Base-by-base conservation (phyloP, 306 rosid genomes). In the Rubus parviflorus region DNA sequence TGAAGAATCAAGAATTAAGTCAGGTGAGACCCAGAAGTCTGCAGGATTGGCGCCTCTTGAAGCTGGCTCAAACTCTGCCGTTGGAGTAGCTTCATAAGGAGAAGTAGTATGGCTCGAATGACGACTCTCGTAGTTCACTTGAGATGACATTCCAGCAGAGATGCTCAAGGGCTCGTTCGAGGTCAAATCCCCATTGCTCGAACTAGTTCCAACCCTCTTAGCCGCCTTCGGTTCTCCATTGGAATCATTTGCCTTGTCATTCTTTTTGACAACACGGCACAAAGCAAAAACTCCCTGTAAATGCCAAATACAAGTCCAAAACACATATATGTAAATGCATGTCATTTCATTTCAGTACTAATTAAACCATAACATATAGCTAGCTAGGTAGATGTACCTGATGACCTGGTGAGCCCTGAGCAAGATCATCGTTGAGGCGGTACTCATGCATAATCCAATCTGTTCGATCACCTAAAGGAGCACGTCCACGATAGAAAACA, bases 381-480 rank as follows among this genome's bases (percentile, higher is more conserved):
- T n/a, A n/a, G n/a, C n/a, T n/a, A 75, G 66, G 56, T 40, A 53
- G 68, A 20, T 57, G 68, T 74, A 93, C 98, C 90, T 88, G 88
- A 69, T 88, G 88, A 70, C 75, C 81, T 13, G 91, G 80, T 61
- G 91, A 60, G 52, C 86, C 90, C 79, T 80, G 90, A 73, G 64
- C 69, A 62, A 80, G 82, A 83, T 91, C 94, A 49, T 90, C 92
- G 1, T 73, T 83, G 22, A 91, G 90, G 81, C 98, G 98, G 82
- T 93, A 93, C 82, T 93, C 98, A 15, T 91, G 98, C 98, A 93
- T 93, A 70, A 93, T 78, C 97, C 98, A 93, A 7, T 87, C 90
- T 5, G 92, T 91, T 76, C 98, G 85, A 72, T 91, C 93, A 0
- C 98, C 98, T 68, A 87, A 85, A 17, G 98, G 98, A 2, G 98